Evolutionary conservation across 2,329 filamentous ascomycete species (phyloP), one percentile per base, ranked within the genome.

Genomic region (Herpotrichia juniperi): DNA sequence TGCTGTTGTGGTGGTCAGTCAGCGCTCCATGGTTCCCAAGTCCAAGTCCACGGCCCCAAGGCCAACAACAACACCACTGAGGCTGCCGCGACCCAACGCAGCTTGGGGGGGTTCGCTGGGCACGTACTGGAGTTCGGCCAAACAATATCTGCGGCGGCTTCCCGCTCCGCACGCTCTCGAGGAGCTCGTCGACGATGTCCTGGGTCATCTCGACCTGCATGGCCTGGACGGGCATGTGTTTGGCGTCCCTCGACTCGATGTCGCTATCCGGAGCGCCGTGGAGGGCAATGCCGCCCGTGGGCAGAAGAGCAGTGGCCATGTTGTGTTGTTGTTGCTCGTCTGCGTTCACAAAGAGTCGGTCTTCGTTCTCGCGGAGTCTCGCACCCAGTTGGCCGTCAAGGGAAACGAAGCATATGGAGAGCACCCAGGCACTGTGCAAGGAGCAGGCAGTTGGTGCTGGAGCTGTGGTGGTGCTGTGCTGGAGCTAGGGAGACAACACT

Each of bases 171-270:
- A 70, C 59, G 61, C 67, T 69, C 53, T 71, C 64, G 39, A 75
- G 64, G 50, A 76, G 70, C 61, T 73, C 73, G 61, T 76, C 68
- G 63, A 76, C 59, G 43, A 76, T 67, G 53, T 74, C 69, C 51
- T 74, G 67, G 58, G 66, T 68, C 55, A 76, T 73, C 43, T 76
- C 72, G 45, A 76, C 62, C 59, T 74, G 73, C 73, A 76, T 76
- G 65, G 69, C 71, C 58, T 74, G 72, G 50, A 71, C 54, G 30
- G 69, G 61, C 50, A 63, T 54, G 39, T 55, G 57, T 57, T 58
- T 68, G 53, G 66, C 64, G 35, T 69, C 66, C 50, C 66, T 62
- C 31, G 61, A 64, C 42, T 59, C 66, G 53, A 72, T 66, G 59
- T 72, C 63, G 63, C 62, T 54, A 53, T 74, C 72, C 47, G 74